Evolutionary conservation across 805 yeast genomes (phyloP).

Genomic region (Isabelozyma heimii): DNA sequence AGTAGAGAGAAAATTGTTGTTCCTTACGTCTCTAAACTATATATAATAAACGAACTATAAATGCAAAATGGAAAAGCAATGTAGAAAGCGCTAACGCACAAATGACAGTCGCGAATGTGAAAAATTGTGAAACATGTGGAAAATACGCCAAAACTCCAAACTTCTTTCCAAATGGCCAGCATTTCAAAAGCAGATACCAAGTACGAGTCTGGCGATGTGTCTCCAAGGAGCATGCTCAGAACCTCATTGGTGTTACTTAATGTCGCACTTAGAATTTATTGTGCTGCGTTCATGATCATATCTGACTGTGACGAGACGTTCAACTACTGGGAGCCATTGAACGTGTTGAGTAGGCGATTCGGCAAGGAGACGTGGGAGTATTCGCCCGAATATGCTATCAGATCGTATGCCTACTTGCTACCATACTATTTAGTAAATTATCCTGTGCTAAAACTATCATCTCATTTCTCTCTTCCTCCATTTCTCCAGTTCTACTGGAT

Average conservation of each 20-base stretch:
- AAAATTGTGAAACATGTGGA: neutral
- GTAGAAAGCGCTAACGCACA: neutral
- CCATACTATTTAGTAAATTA: constrained; percentile 39
- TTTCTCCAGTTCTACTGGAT: constrained; percentile 50
- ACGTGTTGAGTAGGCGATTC: constrained; percentile 70
- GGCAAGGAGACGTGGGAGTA: constrained; percentile 98
- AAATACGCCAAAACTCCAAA: neutral
- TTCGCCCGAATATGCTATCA: constrained; percentile 81
- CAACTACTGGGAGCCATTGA: constrained; percentile 94
- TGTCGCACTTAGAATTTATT: constrained; percentile 22
- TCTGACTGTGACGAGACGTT: constrained; percentile 91
- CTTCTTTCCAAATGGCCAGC: neutral
- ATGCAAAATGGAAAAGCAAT: neutral
- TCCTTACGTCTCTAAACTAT: neutral
- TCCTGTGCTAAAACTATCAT: constrained; percentile 16
- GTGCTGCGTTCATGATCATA: constrained; percentile 61
- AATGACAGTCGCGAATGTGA: neutral
- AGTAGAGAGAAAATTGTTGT: constrained; percentile 2
- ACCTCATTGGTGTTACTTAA: neutral
- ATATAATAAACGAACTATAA: no score
- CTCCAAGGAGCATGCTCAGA: neutral
- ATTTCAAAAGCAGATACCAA: neutral
- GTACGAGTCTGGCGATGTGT: neutral
- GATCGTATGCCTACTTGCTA: constrained; percentile 78
- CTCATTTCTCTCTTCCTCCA: constrained; percentile 13